Percentiles rank a stretch among this genome's conserved stretches.
Conservation (phyloP, 2,329 filamentous ascomycete species). For the Calycina marina region DNA sequence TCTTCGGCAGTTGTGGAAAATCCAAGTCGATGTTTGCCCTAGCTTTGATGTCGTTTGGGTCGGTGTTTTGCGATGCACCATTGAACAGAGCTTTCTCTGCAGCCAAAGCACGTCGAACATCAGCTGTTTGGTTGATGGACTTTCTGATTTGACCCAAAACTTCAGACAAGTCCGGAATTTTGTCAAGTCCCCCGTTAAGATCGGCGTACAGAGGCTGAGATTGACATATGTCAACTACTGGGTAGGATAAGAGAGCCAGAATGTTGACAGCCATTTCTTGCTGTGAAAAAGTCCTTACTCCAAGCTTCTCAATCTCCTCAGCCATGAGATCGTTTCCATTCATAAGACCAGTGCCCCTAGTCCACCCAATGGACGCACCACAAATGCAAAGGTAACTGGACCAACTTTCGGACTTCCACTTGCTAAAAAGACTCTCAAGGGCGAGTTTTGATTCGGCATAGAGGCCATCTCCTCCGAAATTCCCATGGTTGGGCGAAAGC, state of each 20-base stretch:
- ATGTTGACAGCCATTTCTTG: slow-evolving; percentile 59
- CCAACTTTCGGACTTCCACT: slow-evolving; percentile 95
- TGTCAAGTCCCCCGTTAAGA: slow-evolving; percentile 25
- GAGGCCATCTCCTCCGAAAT: slow-evolving; percentile 88
- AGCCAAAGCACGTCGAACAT: slow-evolving; percentile 1
- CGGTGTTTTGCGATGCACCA: background rate
- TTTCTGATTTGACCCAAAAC: slow-evolving; percentile 8
- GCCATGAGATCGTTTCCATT: slow-evolving; percentile 90
- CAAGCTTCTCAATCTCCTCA: slow-evolving; percentile 84
- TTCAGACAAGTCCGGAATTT: slow-evolving; percentile 18
- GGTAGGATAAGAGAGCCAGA: slow-evolving; percentile 22
- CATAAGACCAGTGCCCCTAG: slow-evolving; percentile 92
- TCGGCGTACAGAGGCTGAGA: slow-evolving; percentile 25
- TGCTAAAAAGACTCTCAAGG: slow-evolving; percentile 89
- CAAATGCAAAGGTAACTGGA: slow-evolving; percentile 91
- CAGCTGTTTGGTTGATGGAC: slow-evolving; percentile 13
- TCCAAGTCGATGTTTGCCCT: background rate
- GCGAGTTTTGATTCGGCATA: slow-evolving; percentile 96
- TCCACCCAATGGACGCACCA: slow-evolving; percentile 95
- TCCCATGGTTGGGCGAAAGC: slow-evolving; percentile 97
- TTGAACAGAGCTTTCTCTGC: background rate
- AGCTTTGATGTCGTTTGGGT: background rate
- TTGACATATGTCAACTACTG: slow-evolving; percentile 21
- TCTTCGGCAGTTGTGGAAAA: slow-evolving; percentile 2
- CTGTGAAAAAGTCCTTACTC: slow-evolving; percentile 92